Base-by-base conservation (phyloP, 805 yeast genomes). In the Candida piceae region DNA sequence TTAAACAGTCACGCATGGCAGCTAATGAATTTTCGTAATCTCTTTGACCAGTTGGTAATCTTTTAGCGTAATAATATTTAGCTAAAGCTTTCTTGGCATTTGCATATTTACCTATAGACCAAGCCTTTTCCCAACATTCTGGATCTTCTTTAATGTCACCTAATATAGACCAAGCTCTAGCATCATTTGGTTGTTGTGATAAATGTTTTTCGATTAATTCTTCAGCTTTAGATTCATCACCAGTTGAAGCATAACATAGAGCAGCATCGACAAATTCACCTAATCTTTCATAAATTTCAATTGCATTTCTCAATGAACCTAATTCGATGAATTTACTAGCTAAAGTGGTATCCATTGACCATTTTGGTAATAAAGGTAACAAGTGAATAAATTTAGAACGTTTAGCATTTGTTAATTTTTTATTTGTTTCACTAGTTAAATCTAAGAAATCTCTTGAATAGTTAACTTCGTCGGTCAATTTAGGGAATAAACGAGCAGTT, bases 101-200 rank as follows among this genome's bases (percentile, higher is more conserved):
- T 18, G 89, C 77, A 48, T 89, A 87, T 44, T 72, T 74, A 15
- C 94, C 94, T 32, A 82, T 59, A 27, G 77, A 78, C 99, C 99
- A 93, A 11, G 96, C 84, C 52, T 76, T 76, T 38, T 67, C 69
- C 97, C 97, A 93, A 35, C 76, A 64, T 7, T 55, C 46, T 2
- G 96, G 90, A 48, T 87, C 86, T 43, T 74, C 78, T 34, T 75
- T 78, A 26, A 93, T 71, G 55, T 89, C 97, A 45, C 97, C 99
- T 31, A 86, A 65, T 18, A 90, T 78, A 2, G 90, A 78, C 53
- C 80, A 69, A 0, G 95, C 87, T 47, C 96, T 71, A 1, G 95
- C 89, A 59, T 87, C 95, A 3, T 73, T 67, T 4, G 94, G 87
- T 48, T 74, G 69, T 12, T 60, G 50, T 10, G 57, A 60, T 5